Base-by-base conservation (phyloP, 1,284 basidiomycete genomes). In the Sparassis latifolia region DNA sequence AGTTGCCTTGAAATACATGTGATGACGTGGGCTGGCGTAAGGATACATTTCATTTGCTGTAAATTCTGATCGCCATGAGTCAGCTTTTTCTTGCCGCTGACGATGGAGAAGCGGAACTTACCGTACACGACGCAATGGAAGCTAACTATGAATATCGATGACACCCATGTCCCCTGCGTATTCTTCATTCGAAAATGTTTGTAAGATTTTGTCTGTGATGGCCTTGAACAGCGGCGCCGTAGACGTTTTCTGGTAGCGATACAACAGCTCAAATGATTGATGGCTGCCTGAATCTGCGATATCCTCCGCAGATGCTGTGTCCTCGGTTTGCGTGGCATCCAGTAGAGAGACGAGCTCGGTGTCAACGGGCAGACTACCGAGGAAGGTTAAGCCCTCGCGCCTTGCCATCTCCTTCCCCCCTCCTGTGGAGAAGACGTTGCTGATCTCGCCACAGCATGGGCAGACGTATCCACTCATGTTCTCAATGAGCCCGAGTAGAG, bases 381-480 rank as follows among this genome's bases (percentile, higher is more conserved):
- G 72, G 66, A 97, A 97, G 43, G 67, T 68, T 30, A 97, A 64
- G 5, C 73, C 77, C 66, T 95, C 90, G 42, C 79, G 75, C 55
- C 76, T 71, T 0, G 93, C 92, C 83, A 95, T 84, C 60, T 84
- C 86, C 69, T 89, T 82, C 0, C 95, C 97, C 2, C 97, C 97
- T 9, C 94, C 94, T 7, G 84, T 89, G 4, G 95, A 97, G 71
- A 98, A 99, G 46, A 97, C 84, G 64, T 97, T 93, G 69, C 86
- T 93, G 58, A 97, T 79, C 68, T 98, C 94, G 29, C 89, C 87
- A 61, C 92, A 95, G 63, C 91, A 94, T 28, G 96, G 96, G 64
- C 97, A 99, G 7, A 91, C 90, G 70, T 97, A 99, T 40, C 97
- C 97, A 52, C 92, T 92, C 97, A 99, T 98, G 71, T 99, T 99